These are phyloP conservation scores for Clarkia xantiana DNA, from an alignment of 345 rosid species.

Conservation along the genomic window DNA sequence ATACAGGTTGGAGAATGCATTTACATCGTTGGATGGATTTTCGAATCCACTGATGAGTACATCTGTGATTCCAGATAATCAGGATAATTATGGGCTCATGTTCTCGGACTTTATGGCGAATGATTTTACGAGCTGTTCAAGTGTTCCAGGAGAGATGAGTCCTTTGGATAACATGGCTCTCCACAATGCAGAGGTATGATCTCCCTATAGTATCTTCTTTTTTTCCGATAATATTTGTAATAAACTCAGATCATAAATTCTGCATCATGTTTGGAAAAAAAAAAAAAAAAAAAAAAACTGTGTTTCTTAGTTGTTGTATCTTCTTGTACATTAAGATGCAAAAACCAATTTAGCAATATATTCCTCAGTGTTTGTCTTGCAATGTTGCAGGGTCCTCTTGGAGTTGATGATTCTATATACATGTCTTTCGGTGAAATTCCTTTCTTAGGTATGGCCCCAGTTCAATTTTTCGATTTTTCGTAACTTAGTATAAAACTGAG, in stretches of 20 bases:
- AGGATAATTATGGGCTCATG: conserved; percentile 63
- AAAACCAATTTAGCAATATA: too few relatives aligned
- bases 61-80: conserved; percentile 40
- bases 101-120: conserved; percentile 57
- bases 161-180: conserved; percentile 40
- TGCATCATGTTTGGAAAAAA: too few relatives aligned
- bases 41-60: conserved; percentile 21
- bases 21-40: conserved; percentile 29
- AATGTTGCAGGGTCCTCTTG: conserved; percentile 38
- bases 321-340: too few relatives aligned
- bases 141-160: conserved; percentile 37
- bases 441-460: conserved; percentile 16
- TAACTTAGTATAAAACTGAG: neutral
- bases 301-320: too few relatives aligned
- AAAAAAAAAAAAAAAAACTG: too few relatives aligned
- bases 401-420: conserved; percentile 82
- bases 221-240: too few relatives aligned
- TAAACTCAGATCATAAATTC: too few relatives aligned
- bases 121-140: conserved; percentile 38
- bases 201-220: too few relatives aligned
- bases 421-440: conserved; percentile 98
- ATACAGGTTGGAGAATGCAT: conserved; percentile 54
- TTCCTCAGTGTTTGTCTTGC: too few relatives aligned
- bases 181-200: conserved; percentile 56
- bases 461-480: neutral